These are phyloP conservation scores for Mucor velutinosus DNA, from an alignment of 371 early-diverging fungal species.

Conservation along the genomic window DNA sequence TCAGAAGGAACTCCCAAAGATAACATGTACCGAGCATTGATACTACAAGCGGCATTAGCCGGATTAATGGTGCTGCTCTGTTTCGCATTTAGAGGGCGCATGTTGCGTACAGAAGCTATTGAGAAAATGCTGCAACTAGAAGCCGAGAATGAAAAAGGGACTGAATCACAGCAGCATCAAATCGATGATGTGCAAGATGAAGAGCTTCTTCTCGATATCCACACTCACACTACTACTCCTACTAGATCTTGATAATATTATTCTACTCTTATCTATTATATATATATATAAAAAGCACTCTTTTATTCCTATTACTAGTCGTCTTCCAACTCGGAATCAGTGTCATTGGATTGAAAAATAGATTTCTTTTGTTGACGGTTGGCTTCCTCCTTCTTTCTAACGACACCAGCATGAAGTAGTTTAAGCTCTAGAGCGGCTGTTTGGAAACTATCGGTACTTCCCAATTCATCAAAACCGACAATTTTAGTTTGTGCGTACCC, in stretches of 20 bases:
- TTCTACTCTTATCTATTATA: background rate
- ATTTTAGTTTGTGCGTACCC: constrained; percentile 61
- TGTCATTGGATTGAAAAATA: constrained; percentile 43
- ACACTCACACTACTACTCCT: background rate
- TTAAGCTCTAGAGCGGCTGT: constrained; percentile 81
- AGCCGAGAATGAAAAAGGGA: constrained; percentile 4
- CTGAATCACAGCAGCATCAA: background rate
- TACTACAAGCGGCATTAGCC: constrained; percentile 34
- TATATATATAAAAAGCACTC: background rate
- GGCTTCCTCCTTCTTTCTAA: constrained; percentile 28
- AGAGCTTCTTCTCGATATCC: background rate
- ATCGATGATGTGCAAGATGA: background rate
- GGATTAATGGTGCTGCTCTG: constrained; percentile 24
- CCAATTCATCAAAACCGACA: constrained; percentile 95
- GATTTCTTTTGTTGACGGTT: constrained; percentile 21
- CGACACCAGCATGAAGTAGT: constrained; percentile 60
- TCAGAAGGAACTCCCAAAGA: constrained; percentile 28
- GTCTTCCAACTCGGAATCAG: constrained; percentile 36
- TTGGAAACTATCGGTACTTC: constrained; percentile 84
- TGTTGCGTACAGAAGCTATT: constrained; percentile 27
- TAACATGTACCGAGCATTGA: constrained; percentile 32
- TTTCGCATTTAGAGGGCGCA: constrained; percentile 25
- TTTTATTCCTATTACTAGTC: constrained; percentile 3
- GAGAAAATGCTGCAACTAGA: constrained; percentile 4
- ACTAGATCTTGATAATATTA: background rate